Conservation (phyloP, 305 asterid genomes). For the Fraxinus nigra region DNA sequence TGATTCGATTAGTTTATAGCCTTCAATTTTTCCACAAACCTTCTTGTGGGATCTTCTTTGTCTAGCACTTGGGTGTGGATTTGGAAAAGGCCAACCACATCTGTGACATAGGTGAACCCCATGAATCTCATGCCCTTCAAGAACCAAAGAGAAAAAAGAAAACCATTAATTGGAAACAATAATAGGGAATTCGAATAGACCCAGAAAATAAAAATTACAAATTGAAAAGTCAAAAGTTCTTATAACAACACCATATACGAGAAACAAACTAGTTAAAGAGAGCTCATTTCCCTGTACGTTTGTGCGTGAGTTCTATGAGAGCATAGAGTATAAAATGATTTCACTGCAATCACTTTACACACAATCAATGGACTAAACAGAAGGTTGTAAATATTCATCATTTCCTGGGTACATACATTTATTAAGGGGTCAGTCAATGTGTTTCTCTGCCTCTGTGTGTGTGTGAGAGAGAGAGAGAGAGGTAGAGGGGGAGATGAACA, state of each 20-base stretch:
- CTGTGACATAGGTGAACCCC: constrained; percentile 60
- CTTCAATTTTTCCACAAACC: constrained; percentile 79
- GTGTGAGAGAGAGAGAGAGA: neutral
- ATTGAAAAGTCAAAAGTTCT: neutral
- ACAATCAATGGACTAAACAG: neutral
- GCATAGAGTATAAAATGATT: neutral
- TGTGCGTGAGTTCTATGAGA: neutral
- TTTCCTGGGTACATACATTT: neutral
- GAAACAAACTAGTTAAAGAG: neutral
- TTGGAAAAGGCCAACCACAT: constrained; percentile 97
- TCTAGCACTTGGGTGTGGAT: constrained; percentile 80
- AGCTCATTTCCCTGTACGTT: neutral
- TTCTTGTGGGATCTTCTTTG: constrained; percentile 86
- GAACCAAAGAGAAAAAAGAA: constrained; percentile 18
- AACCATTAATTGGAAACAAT: constrained; percentile 1
- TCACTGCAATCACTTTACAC: neutral
- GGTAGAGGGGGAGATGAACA: neutral
- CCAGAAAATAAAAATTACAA: neutral
- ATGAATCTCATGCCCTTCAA: constrained; percentile 58
- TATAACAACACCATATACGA: neutral
- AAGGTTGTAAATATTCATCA: neutral
- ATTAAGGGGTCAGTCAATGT: neutral
- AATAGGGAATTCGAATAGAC: neutral
- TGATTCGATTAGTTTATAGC: constrained; percentile 45
- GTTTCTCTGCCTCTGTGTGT: neutral